Evolutionary conservation across 2,329 filamentous ascomycete genomes (phyloP).

Genomic region (Corinectria fuckeliana): DNA sequence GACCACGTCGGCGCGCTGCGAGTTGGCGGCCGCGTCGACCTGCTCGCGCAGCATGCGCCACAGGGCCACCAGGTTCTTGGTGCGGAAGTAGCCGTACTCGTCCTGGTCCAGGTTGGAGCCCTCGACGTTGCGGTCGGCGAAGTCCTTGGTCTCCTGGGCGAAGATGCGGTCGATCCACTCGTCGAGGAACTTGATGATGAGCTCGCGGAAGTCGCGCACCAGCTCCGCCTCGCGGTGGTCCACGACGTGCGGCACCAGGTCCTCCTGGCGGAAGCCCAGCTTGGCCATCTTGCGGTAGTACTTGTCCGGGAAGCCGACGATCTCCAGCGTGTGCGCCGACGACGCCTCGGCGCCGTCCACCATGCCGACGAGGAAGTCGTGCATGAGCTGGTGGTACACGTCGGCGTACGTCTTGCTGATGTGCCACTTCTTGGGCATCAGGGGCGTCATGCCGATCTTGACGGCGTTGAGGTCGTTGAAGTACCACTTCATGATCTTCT

Average conservation of each 20-base stretch:
- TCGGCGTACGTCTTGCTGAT: constrained; percentile 89
- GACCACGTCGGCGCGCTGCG: constrained; percentile 85
- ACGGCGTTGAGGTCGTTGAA: constrained; percentile 98
- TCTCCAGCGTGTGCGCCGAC: constrained; percentile 85
- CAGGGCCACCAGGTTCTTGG: constrained; percentile 89
- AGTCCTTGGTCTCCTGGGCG: constrained; percentile 79
- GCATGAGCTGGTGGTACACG: constrained; percentile 95
- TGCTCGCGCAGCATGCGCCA: constrained; percentile 98
- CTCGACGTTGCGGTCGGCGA: constrained; percentile 77
- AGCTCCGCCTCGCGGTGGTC: constrained; percentile 90
- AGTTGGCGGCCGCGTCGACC: constrained; percentile 82
- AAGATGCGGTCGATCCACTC: constrained; percentile 98
- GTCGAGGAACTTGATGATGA: constrained; percentile 94
- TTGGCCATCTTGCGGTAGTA: constrained; percentile 97
- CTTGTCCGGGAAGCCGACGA: constrained; percentile 93
- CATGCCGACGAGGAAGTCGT: constrained; percentile 84
- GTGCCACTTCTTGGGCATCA: constrained; percentile 97
- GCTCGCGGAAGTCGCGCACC: constrained; percentile 89
- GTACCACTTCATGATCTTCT: constrained; percentile 92
- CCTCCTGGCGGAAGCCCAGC: constrained; percentile 77
- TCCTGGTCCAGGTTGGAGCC: constrained; percentile 81
- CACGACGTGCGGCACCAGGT: constrained; percentile 85
- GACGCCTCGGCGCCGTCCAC: constrained; percentile 86
- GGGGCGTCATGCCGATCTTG: constrained; percentile 85
- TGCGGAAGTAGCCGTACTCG: constrained; percentile 89